phyloP scores from a whole-genome alignment of 2,329 filamentous ascomycete species.

The Helotiales sp. region DNA sequence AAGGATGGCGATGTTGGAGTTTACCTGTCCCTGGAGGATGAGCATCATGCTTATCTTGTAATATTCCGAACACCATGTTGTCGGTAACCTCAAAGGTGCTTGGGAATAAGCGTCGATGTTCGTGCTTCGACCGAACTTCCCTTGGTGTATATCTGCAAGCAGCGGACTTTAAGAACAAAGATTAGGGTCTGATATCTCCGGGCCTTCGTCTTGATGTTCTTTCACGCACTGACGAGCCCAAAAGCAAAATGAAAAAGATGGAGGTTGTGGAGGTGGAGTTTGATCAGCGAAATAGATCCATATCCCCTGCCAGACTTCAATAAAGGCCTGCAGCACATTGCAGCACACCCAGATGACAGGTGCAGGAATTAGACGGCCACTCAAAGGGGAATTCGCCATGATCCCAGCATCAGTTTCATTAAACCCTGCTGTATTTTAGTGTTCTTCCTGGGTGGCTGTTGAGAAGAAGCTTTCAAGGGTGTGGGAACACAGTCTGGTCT shows the following conservation, averaged over 20 bases:
- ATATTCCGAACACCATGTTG: conserved; percentile 48
- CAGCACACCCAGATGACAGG: background rate
- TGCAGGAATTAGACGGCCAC: background rate
- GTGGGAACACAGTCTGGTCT: too few species aligned
- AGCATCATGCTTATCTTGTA: conserved; percentile 46
- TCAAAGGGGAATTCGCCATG: background rate
- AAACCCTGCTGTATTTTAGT: background rate
- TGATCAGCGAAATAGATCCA: background rate
- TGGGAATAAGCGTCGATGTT: background rate
- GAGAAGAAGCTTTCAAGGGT: too few species aligned
- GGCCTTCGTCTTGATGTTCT: too few species aligned
- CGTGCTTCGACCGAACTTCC: background rate
- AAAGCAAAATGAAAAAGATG: background rate
- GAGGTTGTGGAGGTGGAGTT: background rate
- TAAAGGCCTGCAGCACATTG: too few species aligned
- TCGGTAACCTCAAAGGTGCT: too few species aligned
- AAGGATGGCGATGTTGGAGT: background rate
- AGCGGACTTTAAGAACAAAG: background rate
- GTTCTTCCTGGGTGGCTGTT: background rate
- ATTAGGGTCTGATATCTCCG: too few species aligned
- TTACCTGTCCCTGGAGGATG: conserved; percentile 49
- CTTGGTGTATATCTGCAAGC: background rate
- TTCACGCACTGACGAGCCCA: background rate
- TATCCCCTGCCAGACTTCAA: too few species aligned
- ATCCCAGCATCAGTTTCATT: conserved; percentile 1